These are phyloP conservation scores for Linum lewisii DNA, from an alignment of 345 rosid species.

Conservation along the genomic window DNA sequence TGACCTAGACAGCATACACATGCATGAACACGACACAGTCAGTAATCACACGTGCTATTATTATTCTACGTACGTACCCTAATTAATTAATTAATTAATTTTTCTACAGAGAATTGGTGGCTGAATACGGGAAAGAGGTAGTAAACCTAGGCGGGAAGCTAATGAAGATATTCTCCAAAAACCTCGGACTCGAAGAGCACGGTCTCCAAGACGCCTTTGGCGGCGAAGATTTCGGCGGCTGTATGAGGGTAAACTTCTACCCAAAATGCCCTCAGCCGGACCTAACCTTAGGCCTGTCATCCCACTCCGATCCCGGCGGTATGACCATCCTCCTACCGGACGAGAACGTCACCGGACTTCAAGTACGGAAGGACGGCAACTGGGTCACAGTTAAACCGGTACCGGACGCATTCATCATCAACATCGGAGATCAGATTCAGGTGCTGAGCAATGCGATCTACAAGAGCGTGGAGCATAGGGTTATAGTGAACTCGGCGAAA, in stretches of 20 bases:
- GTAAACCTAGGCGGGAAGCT: conserved; percentile 16
- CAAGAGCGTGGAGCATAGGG: conserved; percentile 24
- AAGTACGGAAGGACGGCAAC: conserved; percentile 10
- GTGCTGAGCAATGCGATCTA: conserved; percentile 20
- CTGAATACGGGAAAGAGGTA: conserved; percentile 17
- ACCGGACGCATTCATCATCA: conserved; percentile 21
- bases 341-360: conserved; percentile 22
- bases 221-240: conserved; percentile 20
- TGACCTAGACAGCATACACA: too few relatives aligned
- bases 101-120: conserved; percentile 18
- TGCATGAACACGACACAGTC: too few relatives aligned
- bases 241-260: conserved; percentile 22
- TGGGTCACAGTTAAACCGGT: conserved; percentile 22
- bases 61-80: too few relatives aligned
- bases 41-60: too few relatives aligned
- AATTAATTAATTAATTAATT: neutral
- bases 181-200: conserved; percentile 23
- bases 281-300: conserved; percentile 23
- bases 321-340: conserved; percentile 26
- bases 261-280: conserved; percentile 28
- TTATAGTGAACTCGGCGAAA: conserved; percentile 18
- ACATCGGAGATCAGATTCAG: conserved; percentile 28
- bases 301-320: conserved; percentile 27
- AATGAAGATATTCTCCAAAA: conserved; percentile 17
- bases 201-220: conserved; percentile 17